Percentiles rank a stretch among this genome's conserved stretches.
phyloP scores from a whole-genome alignment of 208 protist genomes.

The Zelonia costaricensis region DNA sequence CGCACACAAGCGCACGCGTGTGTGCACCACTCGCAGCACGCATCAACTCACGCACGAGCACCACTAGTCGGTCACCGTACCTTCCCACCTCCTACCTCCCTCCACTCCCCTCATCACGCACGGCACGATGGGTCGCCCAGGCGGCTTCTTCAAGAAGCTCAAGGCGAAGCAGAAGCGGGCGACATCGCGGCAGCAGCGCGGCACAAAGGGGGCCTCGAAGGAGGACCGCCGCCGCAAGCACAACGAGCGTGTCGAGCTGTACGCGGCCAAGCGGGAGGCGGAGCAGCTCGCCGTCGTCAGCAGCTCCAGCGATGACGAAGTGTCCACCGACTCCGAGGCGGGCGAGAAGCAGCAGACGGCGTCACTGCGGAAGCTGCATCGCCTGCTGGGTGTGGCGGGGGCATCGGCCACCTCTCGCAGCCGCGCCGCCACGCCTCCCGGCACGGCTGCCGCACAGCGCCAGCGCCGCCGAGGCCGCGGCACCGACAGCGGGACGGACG shows the following conservation, averaged over 20 bases:
- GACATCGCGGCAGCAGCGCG: conserved; percentile 47
- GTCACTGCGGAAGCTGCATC: conserved; percentile 41
- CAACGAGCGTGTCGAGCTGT: conserved; percentile 73
- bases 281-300: conserved; percentile 77
- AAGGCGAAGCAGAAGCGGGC: conserved; percentile 73
- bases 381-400: conserved; percentile 35
- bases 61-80: too few species aligned
- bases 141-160: conserved; percentile 84
- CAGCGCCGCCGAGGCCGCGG: too few species aligned
- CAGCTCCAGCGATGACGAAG: conserved; percentile 67
- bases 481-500: too few species aligned
- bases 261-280: conserved; percentile 71
- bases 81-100: too few species aligned
- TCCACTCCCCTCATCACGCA: too few species aligned
- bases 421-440: too few species aligned
- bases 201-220: conserved; percentile 81
- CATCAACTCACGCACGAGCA: too few species aligned
- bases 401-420: not conserved
- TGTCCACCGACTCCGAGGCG: conserved; percentile 64
- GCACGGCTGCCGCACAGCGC: conserved; percentile 3
- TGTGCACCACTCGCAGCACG: too few species aligned
- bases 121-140: conserved; percentile 79
- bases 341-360: conserved; percentile 32
- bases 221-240: conserved; percentile 71
- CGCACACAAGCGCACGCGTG: too few species aligned